Percentiles rank a stretch among this genome's conserved stretches.
Conservation (phyloP, 805 yeast species). For the Teunomyces barrocoloradensis region DNA sequence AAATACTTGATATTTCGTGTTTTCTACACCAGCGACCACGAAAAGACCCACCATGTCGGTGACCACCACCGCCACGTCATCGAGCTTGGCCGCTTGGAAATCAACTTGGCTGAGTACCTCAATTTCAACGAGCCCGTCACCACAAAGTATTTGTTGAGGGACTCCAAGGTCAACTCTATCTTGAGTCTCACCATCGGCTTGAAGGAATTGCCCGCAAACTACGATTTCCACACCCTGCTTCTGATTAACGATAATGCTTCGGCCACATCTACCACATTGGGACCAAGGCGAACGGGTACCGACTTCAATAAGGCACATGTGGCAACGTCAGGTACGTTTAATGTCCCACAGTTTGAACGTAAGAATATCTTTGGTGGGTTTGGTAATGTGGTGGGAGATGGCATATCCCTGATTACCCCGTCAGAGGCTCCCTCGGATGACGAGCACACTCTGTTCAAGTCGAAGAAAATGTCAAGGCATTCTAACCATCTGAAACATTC, state of each 20-base stretch:
- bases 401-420: not conserved
- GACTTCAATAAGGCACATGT: not conserved
- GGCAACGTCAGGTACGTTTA: constrained; percentile 17
- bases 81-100: constrained; percentile 60
- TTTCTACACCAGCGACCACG: constrained; percentile 24
- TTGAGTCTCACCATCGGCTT: constrained; percentile 58
- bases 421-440: not conserved
- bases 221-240: constrained; percentile 42
- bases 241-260: constrained; percentile 29
- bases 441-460: not conserved
- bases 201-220: constrained; percentile 37
- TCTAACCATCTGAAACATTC: not conserved
- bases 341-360: constrained; percentile 39
- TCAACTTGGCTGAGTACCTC: constrained; percentile 74
- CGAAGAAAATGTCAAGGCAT: not conserved
- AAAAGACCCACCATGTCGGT: not conserved
- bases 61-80: constrained; percentile 17
- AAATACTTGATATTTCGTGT: constrained; percentile 42
- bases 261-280: not conserved
- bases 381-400: constrained; percentile 34
- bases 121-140: constrained; percentile 50
- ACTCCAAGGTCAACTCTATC: constrained; percentile 83
- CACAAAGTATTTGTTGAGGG: constrained; percentile 65
- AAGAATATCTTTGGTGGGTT: constrained; percentile 50
- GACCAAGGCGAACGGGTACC: not conserved